phyloP scores from a whole-genome alignment of 1,284 basidiomycete genomes.

The Xerocomus minutiporus region DNA sequence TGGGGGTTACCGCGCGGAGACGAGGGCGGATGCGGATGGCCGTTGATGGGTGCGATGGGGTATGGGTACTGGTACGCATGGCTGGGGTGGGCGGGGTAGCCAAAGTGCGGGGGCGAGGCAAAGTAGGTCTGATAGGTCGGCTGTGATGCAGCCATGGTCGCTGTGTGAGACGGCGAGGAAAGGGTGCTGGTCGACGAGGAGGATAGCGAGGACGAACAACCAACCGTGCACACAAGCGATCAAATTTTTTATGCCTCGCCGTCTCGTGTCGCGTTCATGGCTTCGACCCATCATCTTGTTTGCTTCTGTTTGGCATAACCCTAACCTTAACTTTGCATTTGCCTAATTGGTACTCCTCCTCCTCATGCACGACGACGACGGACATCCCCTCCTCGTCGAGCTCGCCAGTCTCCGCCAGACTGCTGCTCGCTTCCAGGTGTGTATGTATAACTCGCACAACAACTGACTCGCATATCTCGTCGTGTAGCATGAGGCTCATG shows the following conservation, averaged over 20 bases:
- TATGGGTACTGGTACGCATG: conserved; percentile 28
- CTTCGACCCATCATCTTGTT: conserved; percentile 6
- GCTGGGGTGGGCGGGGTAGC: conserved; percentile 9
- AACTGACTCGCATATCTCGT: conserved; percentile 7
- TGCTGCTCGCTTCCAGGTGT: conserved; percentile 62
- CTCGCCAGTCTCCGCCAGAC: conserved; percentile 60
- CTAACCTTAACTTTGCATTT: conserved; percentile 16
- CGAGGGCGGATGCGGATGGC: conserved; percentile 16
- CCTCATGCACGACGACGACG: conserved; percentile 36
- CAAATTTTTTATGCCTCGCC: conserved; percentile 12
- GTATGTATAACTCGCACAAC: conserved; percentile 3
- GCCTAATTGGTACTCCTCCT: neutral
- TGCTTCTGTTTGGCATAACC: conserved; percentile 22
- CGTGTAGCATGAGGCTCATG: conserved; percentile 61
- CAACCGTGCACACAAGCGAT: conserved; percentile 12
- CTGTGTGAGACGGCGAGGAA: conserved; percentile 9
- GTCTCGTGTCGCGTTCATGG: neutral
- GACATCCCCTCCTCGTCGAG: conserved; percentile 65
- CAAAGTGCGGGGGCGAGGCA: conserved; percentile 12
- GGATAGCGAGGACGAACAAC: conserved; percentile 1
- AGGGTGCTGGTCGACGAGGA: conserved; percentile 11
- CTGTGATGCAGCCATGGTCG: conserved; percentile 24
- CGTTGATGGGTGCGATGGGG: conserved; percentile 22
- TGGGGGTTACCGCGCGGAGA: conserved; percentile 19
- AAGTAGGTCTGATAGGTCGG: conserved; percentile 24